These are phyloP conservation scores for Russula sp. DNA, from an alignment of 768 basidiomycete genomes.

Conservation along the genomic window DNA sequence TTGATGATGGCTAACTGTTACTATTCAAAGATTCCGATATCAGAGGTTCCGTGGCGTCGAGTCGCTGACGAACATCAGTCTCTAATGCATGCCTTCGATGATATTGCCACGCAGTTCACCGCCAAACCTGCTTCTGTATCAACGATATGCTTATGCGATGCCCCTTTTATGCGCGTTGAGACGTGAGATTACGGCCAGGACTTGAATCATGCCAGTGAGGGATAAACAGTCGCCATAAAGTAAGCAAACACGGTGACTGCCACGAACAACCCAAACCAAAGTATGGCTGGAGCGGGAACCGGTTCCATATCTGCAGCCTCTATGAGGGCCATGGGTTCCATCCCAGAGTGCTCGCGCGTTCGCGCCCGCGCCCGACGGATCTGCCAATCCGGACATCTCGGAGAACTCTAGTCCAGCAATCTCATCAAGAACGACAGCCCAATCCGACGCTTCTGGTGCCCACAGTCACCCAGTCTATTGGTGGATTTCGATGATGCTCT, in stretches of 20 bases:
- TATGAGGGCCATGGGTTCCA: constrained; percentile 65
- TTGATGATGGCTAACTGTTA: no score
- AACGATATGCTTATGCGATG: no score
- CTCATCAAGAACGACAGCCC: constrained; percentile 66
- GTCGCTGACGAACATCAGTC: no score
- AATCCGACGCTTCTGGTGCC: constrained; percentile 55
- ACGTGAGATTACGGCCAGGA: no score
- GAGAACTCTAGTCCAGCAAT: constrained; percentile 48
- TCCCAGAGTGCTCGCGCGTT: constrained; percentile 65
- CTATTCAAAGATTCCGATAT: no score
- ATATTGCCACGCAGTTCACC: no score
- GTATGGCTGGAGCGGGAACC: constrained; percentile 28
- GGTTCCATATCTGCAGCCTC: constrained; percentile 58
- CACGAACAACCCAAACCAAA: constrained; percentile 23
- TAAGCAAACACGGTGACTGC: constrained; percentile 20
- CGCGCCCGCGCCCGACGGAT: constrained; percentile 57
- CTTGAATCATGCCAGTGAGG: not conserved
- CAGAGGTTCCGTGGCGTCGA: no score
- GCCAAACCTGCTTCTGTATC: no score
- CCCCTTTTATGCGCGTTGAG: no score
- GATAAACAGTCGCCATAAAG: constrained; percentile 20
- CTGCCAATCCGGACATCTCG: constrained; percentile 50
- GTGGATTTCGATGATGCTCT: constrained; percentile 61
- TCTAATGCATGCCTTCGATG: no score
- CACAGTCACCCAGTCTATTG: constrained; percentile 74